Conservation (phyloP, 768 basidiomycete genomes). For the Gloeopeniophorella convolvens region DNA sequence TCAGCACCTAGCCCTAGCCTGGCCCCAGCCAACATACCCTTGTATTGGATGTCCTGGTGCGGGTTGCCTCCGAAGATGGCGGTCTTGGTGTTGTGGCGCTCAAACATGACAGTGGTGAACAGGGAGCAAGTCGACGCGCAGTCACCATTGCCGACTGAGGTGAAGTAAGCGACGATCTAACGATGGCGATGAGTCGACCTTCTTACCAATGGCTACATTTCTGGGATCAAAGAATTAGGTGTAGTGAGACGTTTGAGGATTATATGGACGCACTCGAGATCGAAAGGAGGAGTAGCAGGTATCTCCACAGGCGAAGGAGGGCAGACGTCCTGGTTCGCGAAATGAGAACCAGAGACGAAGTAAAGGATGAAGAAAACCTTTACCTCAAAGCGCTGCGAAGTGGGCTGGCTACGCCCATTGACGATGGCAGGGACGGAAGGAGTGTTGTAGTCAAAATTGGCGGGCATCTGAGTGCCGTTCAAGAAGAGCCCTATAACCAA, state of each 20-base stretch:
- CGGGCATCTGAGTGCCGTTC: constrained; percentile 26
- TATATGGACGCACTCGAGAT: constrained; percentile 9
- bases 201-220: constrained; percentile 14
- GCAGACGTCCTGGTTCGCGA: constrained; percentile 30
- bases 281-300: constrained; percentile 10
- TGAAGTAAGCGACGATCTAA: background rate
- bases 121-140: constrained; percentile 54
- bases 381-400: constrained; percentile 32
- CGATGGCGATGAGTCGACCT: background rate
- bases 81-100: constrained; percentile 41
- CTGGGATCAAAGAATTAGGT: background rate
- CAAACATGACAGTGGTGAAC: constrained; percentile 50
- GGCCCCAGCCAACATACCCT: constrained; percentile 26
- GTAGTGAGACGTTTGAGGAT: background rate
- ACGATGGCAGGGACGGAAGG: constrained; percentile 25
- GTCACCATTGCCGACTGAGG: constrained; percentile 14
- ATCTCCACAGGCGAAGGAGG: constrained; percentile 20
- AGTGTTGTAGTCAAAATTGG: constrained; percentile 27
- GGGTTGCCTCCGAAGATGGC: constrained; percentile 49
- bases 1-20: background rate
- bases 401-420: constrained; percentile 27
- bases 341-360: background rate
- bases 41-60: constrained; percentile 39
- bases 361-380: constrained; percentile 1
- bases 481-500: constrained; percentile 25